Base-by-base conservation (phyloP, 2,329 filamentous ascomycete species). In the Sporothrix brunneoviolacea region DNA sequence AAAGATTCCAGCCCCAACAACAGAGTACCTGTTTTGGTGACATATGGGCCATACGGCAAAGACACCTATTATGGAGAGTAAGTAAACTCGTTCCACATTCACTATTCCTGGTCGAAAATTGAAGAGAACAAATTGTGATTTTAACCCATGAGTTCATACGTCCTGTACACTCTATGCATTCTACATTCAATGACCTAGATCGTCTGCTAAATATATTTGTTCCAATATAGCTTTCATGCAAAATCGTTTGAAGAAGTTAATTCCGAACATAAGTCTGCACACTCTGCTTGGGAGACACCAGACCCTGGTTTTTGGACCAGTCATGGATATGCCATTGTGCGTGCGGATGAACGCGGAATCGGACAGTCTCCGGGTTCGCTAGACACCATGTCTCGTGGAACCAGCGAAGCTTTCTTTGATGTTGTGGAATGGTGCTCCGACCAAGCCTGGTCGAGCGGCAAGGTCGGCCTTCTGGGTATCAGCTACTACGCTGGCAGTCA, bases 11-110 rank as follows among this genome's bases (percentile, higher is more conserved):
- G 53, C 10, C 54, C 55, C 15, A 48, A 74, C 1, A 62, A 48
- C 9, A 61, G 56, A 37, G 72, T 72, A 19, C 84, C 84, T 0
- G 83, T 85, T 0, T 62, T 88, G 8, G 77, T 84, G 2, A 88
- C 83, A 0, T 88, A 88, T 56, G 84, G 84, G 0, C 84, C 84
- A 0, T 88, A 88, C 55, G 84, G 84, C 40, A 88, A 88, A 58
- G 83, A 88, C 57, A 84, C 86, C 32, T 76, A 72, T 18, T 87
- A 87, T 61, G 69, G 71, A 13, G 50, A 56, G 54, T 56, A 33
- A 24, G 54, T 41, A 5, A 2, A n/a, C n/a, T n/a, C n/a, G n/a
- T n/a, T n/a, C 12, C 19, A 7, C 18, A 8, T 3, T 4, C 9
- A 51, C 68, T 73, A 30, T 19, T 16, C 24, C 8, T 30, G 69